phyloP scores from a whole-genome alignment of 2,329 filamentous ascomycete species.

The Triangularia setosa region DNA sequence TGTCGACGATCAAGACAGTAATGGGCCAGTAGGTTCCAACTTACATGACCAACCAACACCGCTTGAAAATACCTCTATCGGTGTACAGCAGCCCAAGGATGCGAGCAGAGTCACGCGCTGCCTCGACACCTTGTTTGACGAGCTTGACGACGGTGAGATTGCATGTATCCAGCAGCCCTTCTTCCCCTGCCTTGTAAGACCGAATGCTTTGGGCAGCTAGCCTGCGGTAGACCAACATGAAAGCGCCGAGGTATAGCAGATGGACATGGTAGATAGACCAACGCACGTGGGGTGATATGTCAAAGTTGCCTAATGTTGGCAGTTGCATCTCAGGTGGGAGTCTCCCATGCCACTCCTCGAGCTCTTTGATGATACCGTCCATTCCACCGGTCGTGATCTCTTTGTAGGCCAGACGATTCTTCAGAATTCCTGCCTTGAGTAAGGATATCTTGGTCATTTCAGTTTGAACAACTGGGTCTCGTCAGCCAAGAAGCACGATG shows the following conservation, averaged over 20 bases:
- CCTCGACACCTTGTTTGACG: conserved; percentile 26
- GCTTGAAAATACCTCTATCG: conserved; percentile 23
- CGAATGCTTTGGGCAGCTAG: conserved; percentile 28
- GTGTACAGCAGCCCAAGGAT: conserved; percentile 26
- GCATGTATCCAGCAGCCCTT: not conserved
- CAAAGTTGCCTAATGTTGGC: conserved; percentile 16
- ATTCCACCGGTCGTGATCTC: conserved; percentile 27
- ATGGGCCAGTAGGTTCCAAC: not conserved
- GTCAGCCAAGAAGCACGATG: not conserved
- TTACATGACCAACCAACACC: conserved; percentile 33
- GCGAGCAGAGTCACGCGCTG: conserved; percentile 27
- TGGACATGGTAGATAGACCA: conserved; percentile 31
- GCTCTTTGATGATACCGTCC: conserved; percentile 28
- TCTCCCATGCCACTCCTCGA: conserved; percentile 29
- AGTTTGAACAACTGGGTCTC: conserved; percentile 26
- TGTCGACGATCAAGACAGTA: not conserved
- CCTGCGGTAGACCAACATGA: conserved; percentile 32
- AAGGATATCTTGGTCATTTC: conserved; percentile 31
- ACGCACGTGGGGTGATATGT: conserved; percentile 16
- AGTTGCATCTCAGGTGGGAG: conserved; percentile 28
- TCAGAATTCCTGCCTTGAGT: conserved; percentile 30
- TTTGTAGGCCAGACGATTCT: conserved; percentile 29
- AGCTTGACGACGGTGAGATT: conserved; percentile 12
- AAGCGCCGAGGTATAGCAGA: conserved; percentile 32
- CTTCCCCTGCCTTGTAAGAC: not conserved